A percentile compares a stretch with the other conserved stretches of the same genome.
phyloP scores from a whole-genome alignment of 257 asterid species.

The Oldenlandia corymbosa region DNA sequence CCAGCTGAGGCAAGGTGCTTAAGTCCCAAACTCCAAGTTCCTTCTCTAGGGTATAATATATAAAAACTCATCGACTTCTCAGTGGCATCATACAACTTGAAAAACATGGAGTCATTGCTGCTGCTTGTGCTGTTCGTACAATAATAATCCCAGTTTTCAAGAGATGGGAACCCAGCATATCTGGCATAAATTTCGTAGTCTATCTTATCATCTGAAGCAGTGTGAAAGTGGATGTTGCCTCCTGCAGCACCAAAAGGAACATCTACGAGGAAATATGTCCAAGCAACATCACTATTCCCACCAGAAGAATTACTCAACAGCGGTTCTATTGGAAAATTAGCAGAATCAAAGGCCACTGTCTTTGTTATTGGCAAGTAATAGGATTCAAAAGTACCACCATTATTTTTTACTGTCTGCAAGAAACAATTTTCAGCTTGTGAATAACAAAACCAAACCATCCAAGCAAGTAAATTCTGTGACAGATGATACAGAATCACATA shows the following conservation, averaged over 20 bases:
- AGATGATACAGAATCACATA: background rate
- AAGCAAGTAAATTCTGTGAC: background rate
- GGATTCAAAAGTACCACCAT: slow-evolving; percentile 68
- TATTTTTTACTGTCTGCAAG: slow-evolving; percentile 67
- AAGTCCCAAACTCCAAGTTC: slow-evolving; percentile 84
- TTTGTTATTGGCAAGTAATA: slow-evolving; percentile 57
- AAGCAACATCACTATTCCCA: slow-evolving; percentile 29
- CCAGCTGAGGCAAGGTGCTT: slow-evolving; percentile 38
- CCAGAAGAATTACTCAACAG: slow-evolving; percentile 66
- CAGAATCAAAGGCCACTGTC: slow-evolving; percentile 40
- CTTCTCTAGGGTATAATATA: slow-evolving; percentile 62
- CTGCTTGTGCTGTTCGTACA: slow-evolving; percentile 61
- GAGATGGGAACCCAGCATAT: slow-evolving; percentile 85
- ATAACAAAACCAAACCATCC: background rate
- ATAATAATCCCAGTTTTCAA: slow-evolving; percentile 71
- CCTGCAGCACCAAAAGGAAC: slow-evolving; percentile 80
- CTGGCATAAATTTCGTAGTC: slow-evolving; percentile 66
- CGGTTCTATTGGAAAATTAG: slow-evolving; percentile 70
- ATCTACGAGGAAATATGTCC: slow-evolving; percentile 83
- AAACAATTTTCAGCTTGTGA: slow-evolving; percentile 27
- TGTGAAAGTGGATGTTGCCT: slow-evolving; percentile 63
- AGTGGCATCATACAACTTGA: slow-evolving; percentile 64
- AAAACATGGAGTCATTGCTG: slow-evolving; percentile 85
- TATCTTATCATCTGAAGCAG: slow-evolving; percentile 45
- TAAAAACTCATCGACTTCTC: slow-evolving; percentile 61